These are phyloP conservation scores for Asterochloris sp. DNA, from an alignment of 139 green algal genomes.

Conservation along the genomic window DNA sequence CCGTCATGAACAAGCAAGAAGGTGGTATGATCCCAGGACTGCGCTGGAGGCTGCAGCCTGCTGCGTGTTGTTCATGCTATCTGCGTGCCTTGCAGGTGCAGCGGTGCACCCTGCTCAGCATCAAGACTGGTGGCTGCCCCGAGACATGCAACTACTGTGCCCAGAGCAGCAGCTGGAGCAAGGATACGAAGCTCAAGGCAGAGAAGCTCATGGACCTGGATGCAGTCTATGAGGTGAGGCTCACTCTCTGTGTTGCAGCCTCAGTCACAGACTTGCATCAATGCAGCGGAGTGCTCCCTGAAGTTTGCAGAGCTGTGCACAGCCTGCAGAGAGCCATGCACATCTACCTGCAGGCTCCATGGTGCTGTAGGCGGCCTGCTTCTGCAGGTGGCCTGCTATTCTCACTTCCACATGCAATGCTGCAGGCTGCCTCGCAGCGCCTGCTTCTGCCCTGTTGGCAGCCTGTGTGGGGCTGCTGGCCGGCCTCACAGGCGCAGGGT, in stretches of 20 bases:
- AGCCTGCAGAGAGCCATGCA: too few relatives aligned
- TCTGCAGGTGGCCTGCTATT: too few relatives aligned
- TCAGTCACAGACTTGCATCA: not conserved
- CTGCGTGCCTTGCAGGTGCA: constrained; percentile 72
- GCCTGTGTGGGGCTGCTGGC: too few relatives aligned
- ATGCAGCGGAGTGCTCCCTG: too few relatives aligned
- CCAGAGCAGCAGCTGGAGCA: constrained; percentile 76
- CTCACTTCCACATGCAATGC: too few relatives aligned
- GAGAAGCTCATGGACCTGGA: constrained; percentile 93
- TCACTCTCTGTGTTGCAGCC: not conserved
- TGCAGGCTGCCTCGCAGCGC: too few relatives aligned
- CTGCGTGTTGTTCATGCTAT: not conserved
- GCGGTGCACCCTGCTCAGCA: constrained; percentile 94
- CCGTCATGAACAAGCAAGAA: not conserved
- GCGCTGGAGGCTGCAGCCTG: not conserved
- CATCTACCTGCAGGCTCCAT: too few relatives aligned
- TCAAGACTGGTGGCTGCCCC: constrained; percentile 98
- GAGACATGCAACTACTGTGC: constrained; percentile 97
- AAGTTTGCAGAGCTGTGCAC: too few relatives aligned
- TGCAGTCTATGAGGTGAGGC: constrained; percentile 76
- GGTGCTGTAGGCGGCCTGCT: too few relatives aligned
- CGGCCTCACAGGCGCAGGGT: too few relatives aligned
- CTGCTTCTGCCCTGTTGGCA: too few relatives aligned
- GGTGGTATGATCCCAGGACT: not conserved
- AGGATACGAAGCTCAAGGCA: constrained; percentile 85